Conservation (phyloP, 2,329 filamentous ascomycete species). For the Pochonia chlamydosporia region DNA sequence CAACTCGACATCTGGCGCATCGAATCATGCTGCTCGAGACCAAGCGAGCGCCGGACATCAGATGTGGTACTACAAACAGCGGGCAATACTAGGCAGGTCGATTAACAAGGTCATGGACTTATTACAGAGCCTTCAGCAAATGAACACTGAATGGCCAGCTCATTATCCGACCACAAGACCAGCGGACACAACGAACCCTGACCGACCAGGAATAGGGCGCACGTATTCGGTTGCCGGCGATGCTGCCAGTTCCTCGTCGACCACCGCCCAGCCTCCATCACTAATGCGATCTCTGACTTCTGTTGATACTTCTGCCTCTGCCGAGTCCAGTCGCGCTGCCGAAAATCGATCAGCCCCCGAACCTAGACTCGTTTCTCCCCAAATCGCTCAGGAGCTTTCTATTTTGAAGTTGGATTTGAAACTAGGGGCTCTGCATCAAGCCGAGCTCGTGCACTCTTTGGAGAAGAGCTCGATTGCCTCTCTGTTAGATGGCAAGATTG, state of each 20-base stretch:
- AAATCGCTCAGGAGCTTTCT: slow-evolving; percentile 94
- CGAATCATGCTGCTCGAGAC: slow-evolving; percentile 34
- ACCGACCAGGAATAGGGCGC: slow-evolving; percentile 56
- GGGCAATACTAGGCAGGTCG: slow-evolving; percentile 76
- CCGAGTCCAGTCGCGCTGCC: slow-evolving; percentile 70
- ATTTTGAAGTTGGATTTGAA: slow-evolving; percentile 93
- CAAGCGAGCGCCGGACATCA: slow-evolving; percentile 85
- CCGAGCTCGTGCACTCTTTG: slow-evolving; percentile 87
- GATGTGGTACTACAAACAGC: slow-evolving; percentile 90
- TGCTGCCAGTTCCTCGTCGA: slow-evolving; percentile 27
- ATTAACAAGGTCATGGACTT: slow-evolving; percentile 84
- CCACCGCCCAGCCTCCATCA: slow-evolving; percentile 39
- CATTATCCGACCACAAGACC: slow-evolving; percentile 85
- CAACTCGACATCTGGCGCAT: slow-evolving; percentile 35
- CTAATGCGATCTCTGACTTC: slow-evolving; percentile 69
- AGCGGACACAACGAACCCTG: slow-evolving; percentile 38
- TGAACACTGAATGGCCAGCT: slow-evolving; percentile 88
- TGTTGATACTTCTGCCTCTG: slow-evolving; percentile 40
- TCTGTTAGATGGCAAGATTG: slow-evolving; percentile 88
- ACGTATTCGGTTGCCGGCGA: slow-evolving; percentile 55
- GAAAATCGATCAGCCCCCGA: slow-evolving; percentile 58
- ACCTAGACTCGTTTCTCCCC: slow-evolving; percentile 80
- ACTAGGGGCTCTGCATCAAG: slow-evolving; percentile 77
- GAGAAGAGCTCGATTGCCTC: slow-evolving; percentile 90
- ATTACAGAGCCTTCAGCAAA: slow-evolving; percentile 75